phyloP scores from a whole-genome alignment of 2,329 filamentous ascomycete species.

The Allantophomopsis lycopodina region DNA sequence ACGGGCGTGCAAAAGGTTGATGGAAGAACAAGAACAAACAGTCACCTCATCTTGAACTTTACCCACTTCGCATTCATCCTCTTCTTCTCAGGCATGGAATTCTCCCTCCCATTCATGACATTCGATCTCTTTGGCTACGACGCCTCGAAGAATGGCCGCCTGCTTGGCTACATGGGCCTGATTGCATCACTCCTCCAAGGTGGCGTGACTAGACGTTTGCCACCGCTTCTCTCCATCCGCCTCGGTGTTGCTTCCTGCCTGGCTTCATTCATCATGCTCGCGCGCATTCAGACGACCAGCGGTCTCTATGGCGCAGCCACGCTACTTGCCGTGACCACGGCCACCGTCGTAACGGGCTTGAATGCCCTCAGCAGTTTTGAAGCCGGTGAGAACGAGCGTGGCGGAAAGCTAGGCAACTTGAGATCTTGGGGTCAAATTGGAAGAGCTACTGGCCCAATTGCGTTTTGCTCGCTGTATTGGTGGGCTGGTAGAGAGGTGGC shows the following conservation, averaged over 20 bases:
- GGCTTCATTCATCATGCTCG: slow-evolving; percentile 67
- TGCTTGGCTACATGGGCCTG: slow-evolving; percentile 84
- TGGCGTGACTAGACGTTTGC: slow-evolving; percentile 73
- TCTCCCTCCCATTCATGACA: slow-evolving; percentile 93
- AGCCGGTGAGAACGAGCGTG: slow-evolving; percentile 65
- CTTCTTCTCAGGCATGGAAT: slow-evolving; percentile 97
- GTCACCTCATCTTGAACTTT: slow-evolving; percentile 66
- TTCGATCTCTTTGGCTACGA: slow-evolving; percentile 82
- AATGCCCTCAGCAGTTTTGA: slow-evolving; percentile 90
- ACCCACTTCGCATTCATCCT: slow-evolving; percentile 86
- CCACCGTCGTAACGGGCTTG: slow-evolving; percentile 86
- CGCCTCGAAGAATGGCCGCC: slow-evolving; percentile 65
- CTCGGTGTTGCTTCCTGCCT: slow-evolving; percentile 68
- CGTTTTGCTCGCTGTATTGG: slow-evolving; percentile 96
- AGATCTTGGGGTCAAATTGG: slow-evolving; percentile 77
- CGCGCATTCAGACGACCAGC: slow-evolving; percentile 49
- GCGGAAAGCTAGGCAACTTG: slow-evolving; percentile 74
- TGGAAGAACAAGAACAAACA: slow-evolving; percentile 38
- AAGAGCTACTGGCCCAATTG: slow-evolving; percentile 69
- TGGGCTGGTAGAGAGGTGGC: slow-evolving; percentile 86
- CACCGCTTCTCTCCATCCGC: slow-evolving; percentile 68
- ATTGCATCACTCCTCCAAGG: slow-evolving; percentile 88
- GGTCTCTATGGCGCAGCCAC: slow-evolving; percentile 73
- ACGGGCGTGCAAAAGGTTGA: slow-evolving; percentile 7
- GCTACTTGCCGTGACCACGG: slow-evolving; percentile 76